Conservation (phyloP, 495 filamentous ascomycete genomes). For the Annulohypoxylon bovei region DNA sequence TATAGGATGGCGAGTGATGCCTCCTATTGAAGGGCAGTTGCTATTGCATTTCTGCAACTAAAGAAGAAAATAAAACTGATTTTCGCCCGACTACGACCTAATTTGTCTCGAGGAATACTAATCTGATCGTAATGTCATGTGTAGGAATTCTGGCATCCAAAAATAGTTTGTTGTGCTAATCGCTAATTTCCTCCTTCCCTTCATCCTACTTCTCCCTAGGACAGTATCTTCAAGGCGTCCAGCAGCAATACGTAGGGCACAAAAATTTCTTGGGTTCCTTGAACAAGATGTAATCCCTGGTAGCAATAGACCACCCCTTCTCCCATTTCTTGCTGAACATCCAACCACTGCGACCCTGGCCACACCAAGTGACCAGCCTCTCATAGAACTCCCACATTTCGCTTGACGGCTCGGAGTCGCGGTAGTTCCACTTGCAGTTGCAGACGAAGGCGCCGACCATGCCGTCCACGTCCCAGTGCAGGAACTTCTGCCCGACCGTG, state of each 20-base stretch:
- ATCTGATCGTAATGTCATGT: not conserved
- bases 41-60: not conserved
- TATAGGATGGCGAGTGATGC: not conserved
- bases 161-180: too few species aligned
- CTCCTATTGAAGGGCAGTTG: not conserved
- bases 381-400: slow-evolving; percentile 35
- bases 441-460: slow-evolving; percentile 53
- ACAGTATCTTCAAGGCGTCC: too few species aligned
- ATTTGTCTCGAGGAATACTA: not conserved
- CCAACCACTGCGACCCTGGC: slow-evolving; percentile 25
- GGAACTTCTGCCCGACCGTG: not conserved
- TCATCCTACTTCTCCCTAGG: not conserved
- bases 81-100: not conserved
- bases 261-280: not conserved
- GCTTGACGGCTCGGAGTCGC: slow-evolving; percentile 3
- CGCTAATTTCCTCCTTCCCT: not conserved
- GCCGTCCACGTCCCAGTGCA: not conserved
- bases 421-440: slow-evolving; percentile 52
- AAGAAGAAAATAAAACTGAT: not conserved
- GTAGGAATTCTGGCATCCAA: not conserved
- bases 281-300: not conserved
- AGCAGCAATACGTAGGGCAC: slow-evolving; percentile 20
- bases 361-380: slow-evolving; percentile 20
- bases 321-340: slow-evolving; percentile 40
- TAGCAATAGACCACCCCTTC: slow-evolving; percentile 24